Base-by-base conservation (phyloP, 352 stramenopile species). In the Phytophthora cactorum region DNA sequence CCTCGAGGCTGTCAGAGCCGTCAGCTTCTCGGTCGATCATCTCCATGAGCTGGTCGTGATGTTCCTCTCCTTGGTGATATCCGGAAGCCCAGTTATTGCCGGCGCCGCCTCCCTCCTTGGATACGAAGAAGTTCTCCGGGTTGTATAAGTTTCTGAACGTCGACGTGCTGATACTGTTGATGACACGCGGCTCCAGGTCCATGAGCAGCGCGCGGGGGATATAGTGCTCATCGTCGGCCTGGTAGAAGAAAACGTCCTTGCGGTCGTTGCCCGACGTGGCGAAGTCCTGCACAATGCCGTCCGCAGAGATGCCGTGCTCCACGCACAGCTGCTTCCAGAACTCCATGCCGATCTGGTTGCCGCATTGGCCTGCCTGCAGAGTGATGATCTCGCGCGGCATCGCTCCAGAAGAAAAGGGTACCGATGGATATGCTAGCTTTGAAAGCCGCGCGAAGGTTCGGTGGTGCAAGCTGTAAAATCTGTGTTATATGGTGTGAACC, bases 201-300 rank as follows among this genome's bases (percentile, higher is more conserved):
- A 99, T 97, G 47, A 99, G 82, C 45, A 99, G 78, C 14, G 97
- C 97, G 36, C 98, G 80, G 14, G 98, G 98, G 50, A 99, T 99
- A 83, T 99, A 99, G 63, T 98, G 96, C 70, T 99, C 97, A 68
- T 99, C 97, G 75, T 99, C 98, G 5, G 95, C 95, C 67, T 98
- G 93, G 82, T 99, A 99, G 77, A 99, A 99, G 76, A 99, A 99
- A 10, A 99, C 98, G 70, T 99, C 98, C 75, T 99, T 99, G 58
- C 97, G 89, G 88, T 99, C 97, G 71, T 99, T 90, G 47, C 91
- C 93, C 27, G 93, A 78, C 44, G 89, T 92, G 32, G 91, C 95
- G 58, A 94, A 97, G 56, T 99, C 96, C 72, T 98, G 83, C 36
- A 99, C 88, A 34, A 98, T 97, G 22, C 98, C 97, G 73, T 99